A percentile compares a stretch with the other conserved stretches of the same genome.
Evolutionary conservation across 1,284 basidiomycete species (phyloP).

Genomic region (Pseudozyma hubeiensis): DNA sequence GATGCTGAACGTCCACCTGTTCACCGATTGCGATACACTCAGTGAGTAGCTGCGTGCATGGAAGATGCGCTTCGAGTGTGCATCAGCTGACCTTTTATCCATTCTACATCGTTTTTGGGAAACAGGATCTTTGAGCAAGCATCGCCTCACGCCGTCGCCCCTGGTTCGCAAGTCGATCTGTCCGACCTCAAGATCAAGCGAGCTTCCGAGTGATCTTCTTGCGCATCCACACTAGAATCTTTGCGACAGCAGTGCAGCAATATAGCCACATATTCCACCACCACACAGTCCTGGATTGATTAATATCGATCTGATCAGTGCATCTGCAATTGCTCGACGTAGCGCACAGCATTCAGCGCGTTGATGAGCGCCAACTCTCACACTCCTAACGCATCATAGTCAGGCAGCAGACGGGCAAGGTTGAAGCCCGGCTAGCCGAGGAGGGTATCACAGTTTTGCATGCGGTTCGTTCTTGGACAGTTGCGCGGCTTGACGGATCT

Average conservation of each 20-base stretch:
- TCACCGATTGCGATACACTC: slow-evolving; percentile 53
- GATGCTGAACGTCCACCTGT: slow-evolving; percentile 62
- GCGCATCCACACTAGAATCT: slow-evolving; percentile 2
- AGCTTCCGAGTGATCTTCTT: slow-evolving; percentile 27
- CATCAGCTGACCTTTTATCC: neutral
- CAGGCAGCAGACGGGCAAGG: too few species aligned
- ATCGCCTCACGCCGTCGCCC: slow-evolving; percentile 57
- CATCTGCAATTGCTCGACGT: too few species aligned
- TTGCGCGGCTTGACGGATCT: slow-evolving; percentile 26
- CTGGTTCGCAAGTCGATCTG: slow-evolving; percentile 58
- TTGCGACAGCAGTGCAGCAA: slow-evolving; percentile 13
- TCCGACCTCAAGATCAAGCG: slow-evolving; percentile 63
- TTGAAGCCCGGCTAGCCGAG: neutral
- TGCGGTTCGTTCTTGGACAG: slow-evolving; percentile 6
- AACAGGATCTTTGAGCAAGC: slow-evolving; percentile 60
- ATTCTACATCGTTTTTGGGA: neutral
- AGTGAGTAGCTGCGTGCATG: slow-evolving; percentile 33
- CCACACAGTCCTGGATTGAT: neutral
- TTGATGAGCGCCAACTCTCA: too few species aligned
- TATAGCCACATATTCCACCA: slow-evolving; percentile 12
- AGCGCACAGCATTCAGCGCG: too few species aligned
- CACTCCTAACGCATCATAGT: too few species aligned
- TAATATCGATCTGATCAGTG: neutral
- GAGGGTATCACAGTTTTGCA: slow-evolving; percentile 26
- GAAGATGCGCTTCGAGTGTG: too few species aligned